Conservation (phyloP, 1,284 basidiomycete species). For the Exsudoporus floridanus region DNA sequence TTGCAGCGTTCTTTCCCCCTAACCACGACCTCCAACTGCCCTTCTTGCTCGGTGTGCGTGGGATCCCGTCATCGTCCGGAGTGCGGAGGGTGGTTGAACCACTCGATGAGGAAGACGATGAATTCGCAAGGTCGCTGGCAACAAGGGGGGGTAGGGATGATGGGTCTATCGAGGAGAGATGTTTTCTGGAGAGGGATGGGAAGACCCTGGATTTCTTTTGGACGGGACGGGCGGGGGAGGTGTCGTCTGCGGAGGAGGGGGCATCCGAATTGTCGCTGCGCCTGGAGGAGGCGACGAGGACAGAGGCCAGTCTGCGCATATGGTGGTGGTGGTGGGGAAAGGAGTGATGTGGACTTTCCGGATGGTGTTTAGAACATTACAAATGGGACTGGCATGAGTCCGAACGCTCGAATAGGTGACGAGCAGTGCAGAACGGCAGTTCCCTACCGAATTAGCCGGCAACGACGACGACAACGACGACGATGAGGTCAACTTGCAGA, state of each 20-base stretch:
- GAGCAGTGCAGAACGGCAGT: slow-evolving; percentile 20
- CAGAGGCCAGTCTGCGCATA: slow-evolving; percentile 56
- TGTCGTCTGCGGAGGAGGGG: slow-evolving; percentile 20
- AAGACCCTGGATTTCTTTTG: slow-evolving; percentile 25
- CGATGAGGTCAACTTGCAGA: slow-evolving; percentile 4
- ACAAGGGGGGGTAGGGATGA: slow-evolving; percentile 20
- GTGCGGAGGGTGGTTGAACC: slow-evolving; percentile 60
- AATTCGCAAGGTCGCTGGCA: slow-evolving; percentile 30
- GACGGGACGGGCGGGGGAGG: slow-evolving; percentile 8
- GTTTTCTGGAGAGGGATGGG: slow-evolving; percentile 34
- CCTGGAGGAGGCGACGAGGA: slow-evolving; percentile 47
- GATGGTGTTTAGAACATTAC: slow-evolving; percentile 32
- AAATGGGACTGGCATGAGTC: slow-evolving; percentile 34
- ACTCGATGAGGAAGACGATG: slow-evolving; percentile 60
- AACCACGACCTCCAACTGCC: slow-evolving; percentile 54
- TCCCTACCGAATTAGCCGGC: slow-evolving; percentile 27
- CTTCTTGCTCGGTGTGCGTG: slow-evolving; percentile 41
- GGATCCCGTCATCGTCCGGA: slow-evolving; percentile 55
- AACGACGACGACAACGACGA: slow-evolving; percentile 7
- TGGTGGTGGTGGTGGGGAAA: slow-evolving; percentile 20
- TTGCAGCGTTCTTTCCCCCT: slow-evolving; percentile 39
- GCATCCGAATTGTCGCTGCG: slow-evolving; percentile 48
- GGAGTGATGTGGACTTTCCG: slow-evolving; percentile 15
- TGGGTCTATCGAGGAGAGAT: slow-evolving; percentile 12
- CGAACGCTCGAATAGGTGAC: slow-evolving; percentile 3